phyloP scores from a whole-genome alignment of 148 eudicot species.

The Rhododendron mucronatum region DNA sequence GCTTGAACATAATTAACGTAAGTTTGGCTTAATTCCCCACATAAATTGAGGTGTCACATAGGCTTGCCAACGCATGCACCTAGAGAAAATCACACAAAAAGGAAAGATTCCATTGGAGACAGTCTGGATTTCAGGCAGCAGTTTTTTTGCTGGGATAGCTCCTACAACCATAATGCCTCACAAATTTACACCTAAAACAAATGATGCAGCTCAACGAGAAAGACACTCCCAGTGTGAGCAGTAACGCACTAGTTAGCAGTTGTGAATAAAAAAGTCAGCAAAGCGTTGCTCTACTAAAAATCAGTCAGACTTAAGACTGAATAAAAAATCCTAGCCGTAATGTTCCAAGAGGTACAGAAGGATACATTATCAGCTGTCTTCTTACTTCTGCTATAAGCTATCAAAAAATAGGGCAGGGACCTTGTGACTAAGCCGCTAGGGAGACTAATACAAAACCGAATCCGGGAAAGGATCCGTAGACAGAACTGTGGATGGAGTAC shows the following conservation, averaged over 20 bases:
- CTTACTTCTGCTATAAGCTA: too few species aligned
- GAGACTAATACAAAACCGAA: too few species aligned
- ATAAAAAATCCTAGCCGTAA: too few species aligned
- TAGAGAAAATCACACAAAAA: neutral
- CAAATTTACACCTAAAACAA: neutral
- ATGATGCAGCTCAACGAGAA: neutral
- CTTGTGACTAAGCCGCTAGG: too few species aligned
- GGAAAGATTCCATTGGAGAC: neutral
- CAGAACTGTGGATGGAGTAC: too few species aligned
- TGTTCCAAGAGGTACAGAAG: too few species aligned
- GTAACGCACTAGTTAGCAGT: neutral
- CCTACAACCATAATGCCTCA: neutral
- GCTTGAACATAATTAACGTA: neutral
- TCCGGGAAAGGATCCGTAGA: too few species aligned
- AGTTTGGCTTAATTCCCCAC: too few species aligned
- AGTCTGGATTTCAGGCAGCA: neutral
- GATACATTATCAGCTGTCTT: too few species aligned
- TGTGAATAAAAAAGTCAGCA: neutral
- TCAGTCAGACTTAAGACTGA: too few species aligned
- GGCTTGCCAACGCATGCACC: neutral
- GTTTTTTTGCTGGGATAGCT: neutral
- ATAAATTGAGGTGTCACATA: neutral
- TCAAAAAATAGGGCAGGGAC: neutral
- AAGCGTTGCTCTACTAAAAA: neutral
- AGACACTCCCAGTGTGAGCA: neutral